These are phyloP conservation scores for Helianthus annuus DNA, from an alignment of 129 eudicot species.

Conservation along the genomic window HanXRQr2.0-SUNRISE NC_035437.2:159100090-159100589, in stretches of 20 bases:
- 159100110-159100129: too few species aligned
- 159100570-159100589: constrained; percentile 2
- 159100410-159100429: constrained; percentile 8
- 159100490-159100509: constrained; percentile 24
- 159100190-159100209: too few species aligned
- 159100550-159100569: neutral
- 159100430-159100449: neutral
- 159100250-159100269: neutral
- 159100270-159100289: neutral
- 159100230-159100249: neutral
- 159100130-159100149: too few species aligned
- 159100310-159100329: too few species aligned
- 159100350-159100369: constrained; percentile 2
- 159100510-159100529: constrained; percentile 54
- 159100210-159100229: too few species aligned
- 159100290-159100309: too few species aligned
- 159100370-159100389: constrained; percentile 18
- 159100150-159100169: too few species aligned
- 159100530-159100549: constrained; percentile 25
- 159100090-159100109: too few species aligned
- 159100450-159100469: neutral
- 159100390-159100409: constrained; percentile 10
- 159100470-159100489: constrained; percentile 28
- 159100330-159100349: constrained; percentile 3
- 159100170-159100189: too few species aligned